These are phyloP conservation scores for Pouteria glomerata DNA, from an alignment of 148 eudicot species.

Conservation along the genomic window DNA sequence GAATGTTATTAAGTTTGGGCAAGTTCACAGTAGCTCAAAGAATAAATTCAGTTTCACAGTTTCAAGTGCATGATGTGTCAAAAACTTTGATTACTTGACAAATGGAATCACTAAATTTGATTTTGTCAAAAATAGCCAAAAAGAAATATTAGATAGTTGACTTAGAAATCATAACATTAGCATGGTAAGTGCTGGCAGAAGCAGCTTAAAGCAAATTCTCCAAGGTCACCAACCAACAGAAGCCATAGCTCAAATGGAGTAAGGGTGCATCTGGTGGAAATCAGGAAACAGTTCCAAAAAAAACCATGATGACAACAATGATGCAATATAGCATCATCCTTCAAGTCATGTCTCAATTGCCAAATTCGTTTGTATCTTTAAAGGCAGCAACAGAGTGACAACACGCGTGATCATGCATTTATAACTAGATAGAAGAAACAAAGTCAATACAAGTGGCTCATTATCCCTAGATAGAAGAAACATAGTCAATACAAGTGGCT, in stretches of 20 bases:
- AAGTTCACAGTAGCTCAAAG: conserved; percentile 1
- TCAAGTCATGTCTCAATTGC: background rate
- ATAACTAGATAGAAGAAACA: too few species aligned
- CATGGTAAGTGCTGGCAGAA: background rate
- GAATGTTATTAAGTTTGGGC: background rate
- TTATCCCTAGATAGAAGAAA: background rate
- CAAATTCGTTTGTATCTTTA: background rate
- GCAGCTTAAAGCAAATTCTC: background rate
- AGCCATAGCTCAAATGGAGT: background rate
- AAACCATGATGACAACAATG: background rate
- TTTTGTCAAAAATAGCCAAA: background rate
- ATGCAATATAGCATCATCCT: background rate
- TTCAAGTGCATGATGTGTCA: background rate
- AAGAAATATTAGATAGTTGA: background rate
- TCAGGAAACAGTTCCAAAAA: too few species aligned
- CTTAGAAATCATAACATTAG: background rate
- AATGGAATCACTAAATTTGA: background rate
- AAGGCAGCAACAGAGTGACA: background rate
- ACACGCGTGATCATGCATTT: background rate
- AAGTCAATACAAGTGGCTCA: too few species aligned
- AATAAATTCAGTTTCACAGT: background rate
- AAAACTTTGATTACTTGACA: background rate
- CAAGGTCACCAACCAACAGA: background rate
- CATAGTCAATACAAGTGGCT: background rate
- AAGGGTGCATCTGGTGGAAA: background rate